Percentiles rank a stretch among this genome's conserved stretches.
These are phyloP conservation scores for Amanita brunnescens DNA, from an alignment of 768 basidiomycete genomes.

Conservation along the genomic window DNA sequence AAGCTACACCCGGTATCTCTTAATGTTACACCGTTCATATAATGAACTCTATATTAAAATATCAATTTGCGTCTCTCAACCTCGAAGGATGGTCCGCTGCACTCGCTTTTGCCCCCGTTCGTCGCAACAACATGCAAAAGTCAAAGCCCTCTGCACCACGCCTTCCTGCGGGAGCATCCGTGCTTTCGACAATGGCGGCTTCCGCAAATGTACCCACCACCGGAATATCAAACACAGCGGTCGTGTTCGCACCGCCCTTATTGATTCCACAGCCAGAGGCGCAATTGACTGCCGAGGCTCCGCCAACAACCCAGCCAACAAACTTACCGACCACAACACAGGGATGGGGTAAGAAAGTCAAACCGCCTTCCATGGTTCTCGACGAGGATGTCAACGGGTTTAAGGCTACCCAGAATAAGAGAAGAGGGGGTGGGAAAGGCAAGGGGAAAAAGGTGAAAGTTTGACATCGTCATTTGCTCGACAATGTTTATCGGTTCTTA, in stretches of 20 bases:
- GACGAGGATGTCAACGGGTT: slow-evolving; percentile 88
- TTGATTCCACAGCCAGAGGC: slow-evolving; percentile 35
- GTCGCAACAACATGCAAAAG: slow-evolving; percentile 51
- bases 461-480: not conserved
- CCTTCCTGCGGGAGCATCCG: slow-evolving; percentile 55
- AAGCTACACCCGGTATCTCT: slow-evolving; percentile 53
- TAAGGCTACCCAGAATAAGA: slow-evolving; percentile 48
- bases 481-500: slow-evolving; percentile 17
- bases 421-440: slow-evolving; percentile 41
- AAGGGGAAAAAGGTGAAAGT: slow-evolving; percentile 55
- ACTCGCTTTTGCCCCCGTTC: slow-evolving; percentile 81
- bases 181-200: slow-evolving; percentile 30
- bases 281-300: slow-evolving; percentile 13
- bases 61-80: slow-evolving; percentile 20
- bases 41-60: slow-evolving; percentile 54
- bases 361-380: slow-evolving; percentile 84
- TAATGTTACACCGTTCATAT: slow-evolving; percentile 36
- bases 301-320: slow-evolving; percentile 1
- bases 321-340: slow-evolving; percentile 30
- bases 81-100: slow-evolving; percentile 80
- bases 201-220: slow-evolving; percentile 16
- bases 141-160: slow-evolving; percentile 43
- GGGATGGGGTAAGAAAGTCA: slow-evolving; percentile 84
- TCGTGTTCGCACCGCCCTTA: slow-evolving; percentile 63
- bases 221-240: slow-evolving; percentile 45